Base-by-base conservation (phyloP, 768 basidiomycete genomes). In the Boletus vinaceobasis region DNA sequence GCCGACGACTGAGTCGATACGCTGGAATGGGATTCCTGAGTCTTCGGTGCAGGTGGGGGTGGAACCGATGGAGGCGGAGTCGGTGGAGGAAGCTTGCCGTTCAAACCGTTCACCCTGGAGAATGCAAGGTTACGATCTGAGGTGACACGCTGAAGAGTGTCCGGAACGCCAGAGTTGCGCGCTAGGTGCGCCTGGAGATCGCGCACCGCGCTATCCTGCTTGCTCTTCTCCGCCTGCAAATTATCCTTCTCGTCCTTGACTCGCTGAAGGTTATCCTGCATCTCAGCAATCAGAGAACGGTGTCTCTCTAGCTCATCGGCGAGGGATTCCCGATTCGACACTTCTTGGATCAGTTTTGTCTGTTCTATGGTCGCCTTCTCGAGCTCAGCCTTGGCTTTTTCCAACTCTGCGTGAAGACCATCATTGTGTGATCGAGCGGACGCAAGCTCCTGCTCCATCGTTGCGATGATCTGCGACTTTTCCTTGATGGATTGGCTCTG, bases 171-270 rank as follows among this genome's bases (percentile, higher is more conserved):
- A 29, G 81, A 77, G 60, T 79, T 83, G 49, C 86, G 82, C 46
- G 80, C 70, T 17, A 81, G 70, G 64, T 93, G 90, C 40, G 81
- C 82, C 68, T 94, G 90, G 26, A 93, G 75, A 45, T 95, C 93
- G 47, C 86, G 84, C 53, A 92, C 74, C n/a, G 85, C 67, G 14
- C 69, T 69, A 52, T 93, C 90, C 32, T 88, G 84, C 46, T 79
- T 82, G 58, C 58, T 75, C 72, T 85, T 89, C 74, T 94, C 90
- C 9, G 79, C 74, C 55, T 86, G 88, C 15, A 94, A 74, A 15
- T 64, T 77, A 66, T 90, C 92, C 70, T 88, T 89, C 73, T 92
- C 90, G 62, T 92, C 87, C 73, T 88, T 89, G 64, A 84, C 83
- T 43, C 80, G 83, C 68, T 90, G 88, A 26, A 93, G 74, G 58